These are phyloP conservation scores for Eucalyptus globulus DNA, from an alignment of 345 rosid species.

Conservation along the genomic window DNA sequence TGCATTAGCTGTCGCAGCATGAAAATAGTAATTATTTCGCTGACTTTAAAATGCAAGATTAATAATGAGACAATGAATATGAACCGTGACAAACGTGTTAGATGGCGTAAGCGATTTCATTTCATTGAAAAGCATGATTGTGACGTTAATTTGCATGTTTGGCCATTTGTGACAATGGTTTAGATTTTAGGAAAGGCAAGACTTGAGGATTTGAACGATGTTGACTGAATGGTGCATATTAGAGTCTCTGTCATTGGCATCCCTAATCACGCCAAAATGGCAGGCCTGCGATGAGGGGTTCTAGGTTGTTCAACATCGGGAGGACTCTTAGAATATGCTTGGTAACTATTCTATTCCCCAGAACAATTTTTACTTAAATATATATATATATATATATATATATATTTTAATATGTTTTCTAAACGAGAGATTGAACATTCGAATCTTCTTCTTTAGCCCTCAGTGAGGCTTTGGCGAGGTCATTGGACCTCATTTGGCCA, in stretches of 20 bases:
- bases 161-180: not conserved
- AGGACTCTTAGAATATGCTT: not conserved
- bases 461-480: fast-evolving
- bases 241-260: not conserved
- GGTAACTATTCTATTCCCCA: fast-evolving
- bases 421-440: no score
- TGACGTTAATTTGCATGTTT: not conserved
- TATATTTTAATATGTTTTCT: no score
- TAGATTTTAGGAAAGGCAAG: not conserved
- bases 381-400: no score
- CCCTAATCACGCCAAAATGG: not conserved
- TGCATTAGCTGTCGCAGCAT: no score
- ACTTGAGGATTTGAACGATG: not conserved
- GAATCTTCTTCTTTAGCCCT: no score
- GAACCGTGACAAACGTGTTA: not conserved
- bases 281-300: no score
- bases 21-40: not conserved
- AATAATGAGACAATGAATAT: not conserved
- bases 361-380: fast-evolving
- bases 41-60: not conserved
- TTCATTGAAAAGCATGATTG: not conserved
- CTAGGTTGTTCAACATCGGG: not conserved
- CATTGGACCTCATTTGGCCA: fast-evolving
- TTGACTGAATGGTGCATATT: not conserved
- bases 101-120: not conserved